phyloP scores from a whole-genome alignment of 2,329 filamentous ascomycete genomes.

The Colletotrichum sp. region DNA sequence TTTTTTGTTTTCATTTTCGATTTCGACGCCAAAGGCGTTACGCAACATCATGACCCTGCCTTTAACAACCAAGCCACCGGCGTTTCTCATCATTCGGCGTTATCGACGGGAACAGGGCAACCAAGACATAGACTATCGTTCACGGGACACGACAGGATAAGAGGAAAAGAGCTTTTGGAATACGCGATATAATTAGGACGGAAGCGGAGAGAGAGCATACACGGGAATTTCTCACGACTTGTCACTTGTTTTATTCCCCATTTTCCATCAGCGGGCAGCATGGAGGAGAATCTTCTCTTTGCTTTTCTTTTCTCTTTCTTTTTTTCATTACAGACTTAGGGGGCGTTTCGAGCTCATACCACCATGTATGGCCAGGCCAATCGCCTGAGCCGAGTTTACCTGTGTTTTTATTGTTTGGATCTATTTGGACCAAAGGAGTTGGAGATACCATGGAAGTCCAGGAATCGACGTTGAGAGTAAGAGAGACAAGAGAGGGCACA shows the following conservation, averaged over 20 bases:
- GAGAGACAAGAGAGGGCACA: neutral
- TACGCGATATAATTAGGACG: constrained; percentile 6
- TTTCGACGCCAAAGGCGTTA: neutral
- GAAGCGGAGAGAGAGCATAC: neutral
- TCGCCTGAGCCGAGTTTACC: neutral
- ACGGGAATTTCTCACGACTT: constrained; percentile 13
- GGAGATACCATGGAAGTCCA: constrained; percentile 17
- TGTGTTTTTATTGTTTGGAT: neutral
- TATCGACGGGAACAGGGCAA: constrained; percentile 25
- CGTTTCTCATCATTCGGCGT: constrained; percentile 14
- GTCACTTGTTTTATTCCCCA: constrained; percentile 13
- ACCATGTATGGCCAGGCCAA: neutral
- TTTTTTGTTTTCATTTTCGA: neutral
- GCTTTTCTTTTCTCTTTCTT: constrained; percentile 4
- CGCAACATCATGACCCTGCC: neutral
- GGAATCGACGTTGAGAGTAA: neutral
- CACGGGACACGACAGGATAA: constrained; percentile 12
- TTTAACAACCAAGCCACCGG: neutral
- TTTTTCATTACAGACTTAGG: neutral
- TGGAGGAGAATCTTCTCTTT: neutral
- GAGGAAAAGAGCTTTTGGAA: neutral
- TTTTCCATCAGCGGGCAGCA: constrained; percentile 18
- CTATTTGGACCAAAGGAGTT: constrained; percentile 9
- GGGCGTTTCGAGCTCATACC: neutral
- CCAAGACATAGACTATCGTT: constrained; percentile 19